Base-by-base conservation (phyloP, 1,284 basidiomycete genomes). In the Fistulina hepatica region DNA sequence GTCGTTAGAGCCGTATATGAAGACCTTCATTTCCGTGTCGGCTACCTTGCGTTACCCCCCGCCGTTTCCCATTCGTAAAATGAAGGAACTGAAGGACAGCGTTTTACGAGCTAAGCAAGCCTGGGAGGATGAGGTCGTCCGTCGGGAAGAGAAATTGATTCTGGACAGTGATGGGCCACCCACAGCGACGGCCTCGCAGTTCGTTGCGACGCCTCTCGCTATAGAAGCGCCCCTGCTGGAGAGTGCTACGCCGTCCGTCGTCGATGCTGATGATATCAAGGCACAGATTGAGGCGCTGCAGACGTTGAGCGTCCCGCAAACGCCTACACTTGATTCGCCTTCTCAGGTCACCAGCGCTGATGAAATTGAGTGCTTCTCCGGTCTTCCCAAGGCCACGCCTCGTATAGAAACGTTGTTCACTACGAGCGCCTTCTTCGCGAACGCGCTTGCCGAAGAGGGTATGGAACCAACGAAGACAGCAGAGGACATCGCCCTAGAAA, bases 21-120 rank as follows among this genome's bases (percentile, higher is more conserved):
- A 66, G 42, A 92, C 85, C 0, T 86, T 90, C 48, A 82, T 95
- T 17, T 94, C 90, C 2, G 85, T 90, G 22, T 94, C 90, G 5
- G 83, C 91, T 0, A 88, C 89, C 0, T 65, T 97, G 26, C 76
- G 85, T 9, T 92, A 94, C 55, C 82, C 81, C 10, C 91, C 92
- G 11, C 93, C 93, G 2, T 80, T 85, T 50, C 83, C 90, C 2
- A 74, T 97, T 22, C 67, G 75, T 4, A 71, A 73, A 42, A 92
- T 97, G 86, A 85, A 85, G 48, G 77, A 88, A 46, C 64, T 94
- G 7, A 89, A 94, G 49, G 73, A 80, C 21, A 69, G 76, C 41
- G 68, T 94, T 13, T 62, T 69, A 20, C 65, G 67, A 27, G 70
- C 80, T 6, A 81, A 83, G 44, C 64, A 67, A 32, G 73, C 71